Evolutionary conservation across 2,329 filamentous ascomycete genomes (phyloP), one percentile per base, ranked within the genome.

Genomic region (Ophiostoma piceae): DNA sequence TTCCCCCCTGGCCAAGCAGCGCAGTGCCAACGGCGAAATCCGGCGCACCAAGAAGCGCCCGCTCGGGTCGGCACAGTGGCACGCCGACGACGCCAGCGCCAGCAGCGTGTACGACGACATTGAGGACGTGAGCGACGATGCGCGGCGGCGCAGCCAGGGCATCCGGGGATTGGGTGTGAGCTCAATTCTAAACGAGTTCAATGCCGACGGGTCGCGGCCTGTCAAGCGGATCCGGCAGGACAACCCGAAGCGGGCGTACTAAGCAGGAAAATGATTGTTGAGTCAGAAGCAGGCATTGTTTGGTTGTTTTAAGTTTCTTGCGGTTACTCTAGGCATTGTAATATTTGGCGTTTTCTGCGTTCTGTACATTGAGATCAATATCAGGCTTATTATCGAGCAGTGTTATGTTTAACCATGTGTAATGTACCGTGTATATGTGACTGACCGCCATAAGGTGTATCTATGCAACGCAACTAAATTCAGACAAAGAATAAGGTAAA

Each of bases 91-190:
- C 1, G 65, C 11, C 57, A 47, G 68, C 16, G 64, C 35, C 35
- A 37, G 14, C 14, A 14, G 11, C n/a, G 14, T 68, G n/a, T 51
- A 41, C 22, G 71, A 71, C 67, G 71, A 71, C 19, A 71, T 71
- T 66, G 71, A 71, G 35, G 71, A 71, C 22, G 69, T 69, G 2
- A 69, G 68, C 64, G 68, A 70, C 26, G 32, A 68, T 41, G 68
- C n/a, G 35, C 54, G 35, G 19, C 22, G 12, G 7, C 19, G 29
- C 35, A 41, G 68, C 60, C 35, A 35, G 43, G 39, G 9, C 41
- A 32, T 51, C 35, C 39, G 62, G 39, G 22, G 69, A 35, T 29
- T 66, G 66, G 57, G n/a, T 35, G 4, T 8, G 35, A 8, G 35
- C 3, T 35, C 35, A 5, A 8, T 35, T 35, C 35, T 5, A 8